phyloP scores from a whole-genome alignment of 78 protist species.

The Dictyostelium firmibasis region DNA sequence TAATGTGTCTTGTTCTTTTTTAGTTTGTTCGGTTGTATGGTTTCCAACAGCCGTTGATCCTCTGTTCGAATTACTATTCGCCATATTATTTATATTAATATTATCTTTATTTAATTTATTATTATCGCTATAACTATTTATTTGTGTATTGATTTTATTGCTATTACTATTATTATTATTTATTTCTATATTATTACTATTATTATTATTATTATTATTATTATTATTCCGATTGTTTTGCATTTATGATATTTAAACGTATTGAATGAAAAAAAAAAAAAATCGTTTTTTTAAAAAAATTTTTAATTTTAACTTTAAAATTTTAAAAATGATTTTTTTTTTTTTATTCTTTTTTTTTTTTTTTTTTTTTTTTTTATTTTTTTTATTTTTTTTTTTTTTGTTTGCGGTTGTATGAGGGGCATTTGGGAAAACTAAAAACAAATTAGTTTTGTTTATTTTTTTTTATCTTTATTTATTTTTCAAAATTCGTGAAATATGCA shows the following conservation, averaged over 20 bases:
- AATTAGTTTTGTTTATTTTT: no score
- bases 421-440: no score
- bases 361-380: no score
- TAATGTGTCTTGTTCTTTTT: constrained; percentile 48
- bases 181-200: no score
- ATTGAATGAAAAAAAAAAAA: background rate
- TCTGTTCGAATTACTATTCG: background rate
- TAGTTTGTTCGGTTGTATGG: background rate
- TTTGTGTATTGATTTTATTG: background rate
- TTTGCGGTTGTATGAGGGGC: no score
- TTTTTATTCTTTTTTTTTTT: no score
- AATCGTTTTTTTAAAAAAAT: background rate
- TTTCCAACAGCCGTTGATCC: background rate
- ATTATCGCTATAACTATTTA: background rate
- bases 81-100: background rate
- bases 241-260: background rate
- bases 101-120: background rate
- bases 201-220: background rate
- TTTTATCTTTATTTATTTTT: no score
- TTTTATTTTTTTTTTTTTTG: no score
- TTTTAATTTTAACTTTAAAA: no score
- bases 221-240: background rate
- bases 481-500: no score
- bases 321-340: no score
- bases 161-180: background rate